phyloP scores from a whole-genome alignment of 345 rosid genomes.

The Acer yangbiense region DNA sequence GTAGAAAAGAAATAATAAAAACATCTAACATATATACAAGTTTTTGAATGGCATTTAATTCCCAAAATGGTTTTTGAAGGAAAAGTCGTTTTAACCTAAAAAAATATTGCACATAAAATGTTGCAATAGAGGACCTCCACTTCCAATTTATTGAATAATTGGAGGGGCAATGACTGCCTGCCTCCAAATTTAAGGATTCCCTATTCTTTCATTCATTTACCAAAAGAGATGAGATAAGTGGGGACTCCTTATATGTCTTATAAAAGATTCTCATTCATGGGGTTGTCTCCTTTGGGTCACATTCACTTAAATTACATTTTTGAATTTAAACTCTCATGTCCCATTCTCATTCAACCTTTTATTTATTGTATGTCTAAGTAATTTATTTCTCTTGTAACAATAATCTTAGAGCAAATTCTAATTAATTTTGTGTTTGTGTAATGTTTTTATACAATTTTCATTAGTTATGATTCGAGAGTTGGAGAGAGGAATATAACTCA shows the following conservation, averaged over 20 bases:
- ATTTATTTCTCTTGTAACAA: no score
- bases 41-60: not conserved
- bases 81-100: not conserved
- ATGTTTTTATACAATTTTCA: no score
- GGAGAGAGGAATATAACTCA: no score
- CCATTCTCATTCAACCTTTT: not conserved
- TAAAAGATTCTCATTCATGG: not conserved
- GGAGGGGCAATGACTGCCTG: not conserved
- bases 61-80: not conserved
- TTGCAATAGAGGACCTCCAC: no score
- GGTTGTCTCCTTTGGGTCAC: not conserved
- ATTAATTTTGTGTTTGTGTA: no score
- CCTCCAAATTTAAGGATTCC: slow-evolving; percentile 17
- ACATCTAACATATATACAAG: not conserved
- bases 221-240: slow-evolving; percentile 7
- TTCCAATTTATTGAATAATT: not conserved
- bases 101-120: no score
- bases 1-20: not conserved
- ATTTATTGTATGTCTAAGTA: no score
- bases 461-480: no score
- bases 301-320: not conserved
- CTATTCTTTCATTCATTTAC: not conserved
- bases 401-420: no score
- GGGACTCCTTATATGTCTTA: not conserved
- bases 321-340: not conserved